These are phyloP conservation scores for Carex arenaria DNA, from an alignment of 202 grass and related monocot genomes.

Conservation along the genomic window DNA sequence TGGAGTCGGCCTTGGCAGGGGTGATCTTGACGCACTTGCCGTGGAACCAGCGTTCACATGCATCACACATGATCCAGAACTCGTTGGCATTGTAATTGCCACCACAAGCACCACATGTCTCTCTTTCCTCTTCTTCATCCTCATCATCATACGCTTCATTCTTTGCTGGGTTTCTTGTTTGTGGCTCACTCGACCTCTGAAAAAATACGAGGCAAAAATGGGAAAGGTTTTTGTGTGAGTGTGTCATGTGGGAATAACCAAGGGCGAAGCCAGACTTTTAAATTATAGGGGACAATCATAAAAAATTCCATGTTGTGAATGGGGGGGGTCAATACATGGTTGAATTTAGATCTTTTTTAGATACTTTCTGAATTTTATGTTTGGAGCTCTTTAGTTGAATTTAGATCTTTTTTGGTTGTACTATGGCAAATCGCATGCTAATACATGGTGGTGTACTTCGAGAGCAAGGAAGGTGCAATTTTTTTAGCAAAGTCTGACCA, in stretches of 20 bases:
- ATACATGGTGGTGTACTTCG: background rate
- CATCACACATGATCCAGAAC: constrained; percentile 89
- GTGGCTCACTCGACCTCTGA: background rate
- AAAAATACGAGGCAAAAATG: background rate
- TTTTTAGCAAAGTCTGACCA: background rate
- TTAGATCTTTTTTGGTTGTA: background rate
- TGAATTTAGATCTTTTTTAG: too few relatives aligned
- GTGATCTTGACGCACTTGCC: constrained; percentile 97
- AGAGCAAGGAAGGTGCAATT: background rate
- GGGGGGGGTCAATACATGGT: too few relatives aligned
- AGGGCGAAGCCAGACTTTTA: too few relatives aligned
- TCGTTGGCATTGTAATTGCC: constrained; percentile 74
- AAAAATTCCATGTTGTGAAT: too few relatives aligned
- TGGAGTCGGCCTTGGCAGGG: constrained; percentile 81
- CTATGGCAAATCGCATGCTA: background rate
- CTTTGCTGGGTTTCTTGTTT: constrained; percentile 44
- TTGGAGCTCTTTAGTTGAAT: background rate
- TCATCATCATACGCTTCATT: constrained; percentile 55
- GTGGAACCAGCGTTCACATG: constrained; percentile 88
- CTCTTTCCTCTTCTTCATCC: constrained; percentile 62
- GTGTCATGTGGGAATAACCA: background rate
- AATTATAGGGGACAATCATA: too few relatives aligned
- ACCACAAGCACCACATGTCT: constrained; percentile 72
- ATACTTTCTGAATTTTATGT: background rate
- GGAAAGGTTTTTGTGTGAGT: background rate